These are phyloP conservation scores for Byssoonygena ceratinophila DNA, from an alignment of 2,329 filamentous ascomycete species.

Conservation along the genomic window DNA sequence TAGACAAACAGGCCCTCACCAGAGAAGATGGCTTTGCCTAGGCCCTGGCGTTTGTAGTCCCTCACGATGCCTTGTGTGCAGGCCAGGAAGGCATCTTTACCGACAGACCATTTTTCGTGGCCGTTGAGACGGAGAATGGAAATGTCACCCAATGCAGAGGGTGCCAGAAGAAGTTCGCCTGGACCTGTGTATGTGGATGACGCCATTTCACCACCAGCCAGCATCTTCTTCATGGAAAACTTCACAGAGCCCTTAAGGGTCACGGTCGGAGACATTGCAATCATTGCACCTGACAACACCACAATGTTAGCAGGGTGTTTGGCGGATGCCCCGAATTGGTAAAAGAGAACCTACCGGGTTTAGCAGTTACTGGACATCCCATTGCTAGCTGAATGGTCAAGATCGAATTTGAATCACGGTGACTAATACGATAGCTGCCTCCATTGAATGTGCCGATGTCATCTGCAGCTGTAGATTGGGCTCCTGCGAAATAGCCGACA, in stretches of 20 bases:
- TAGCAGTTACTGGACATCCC: slow-evolving; percentile 70
- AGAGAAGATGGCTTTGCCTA: slow-evolving; percentile 85
- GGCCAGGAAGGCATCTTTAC: slow-evolving; percentile 76
- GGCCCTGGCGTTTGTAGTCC: slow-evolving; percentile 73
- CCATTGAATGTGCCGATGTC: slow-evolving; percentile 97
- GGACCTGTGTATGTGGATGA: slow-evolving; percentile 77
- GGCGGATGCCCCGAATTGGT: neutral
- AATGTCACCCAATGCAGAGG: slow-evolving; percentile 71
- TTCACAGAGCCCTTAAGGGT: slow-evolving; percentile 73
- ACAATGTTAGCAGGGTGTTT: neutral
- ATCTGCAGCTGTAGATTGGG: slow-evolving; percentile 55
- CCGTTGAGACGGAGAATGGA: slow-evolving; percentile 65
- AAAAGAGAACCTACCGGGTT: slow-evolving; percentile 50
- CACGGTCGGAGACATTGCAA: slow-evolving; percentile 84
- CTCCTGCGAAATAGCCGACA: slow-evolving; percentile 53
- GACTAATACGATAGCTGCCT: slow-evolving; percentile 84
- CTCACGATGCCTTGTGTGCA: slow-evolving; percentile 78
- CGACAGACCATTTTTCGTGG: slow-evolving; percentile 62
- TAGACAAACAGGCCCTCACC: slow-evolving; percentile 89
- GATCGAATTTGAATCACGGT: slow-evolving; percentile 82
- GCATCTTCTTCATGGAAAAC: slow-evolving; percentile 84
- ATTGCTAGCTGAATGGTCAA: slow-evolving; percentile 81
- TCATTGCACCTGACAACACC: slow-evolving; percentile 58
- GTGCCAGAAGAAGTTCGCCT: slow-evolving; percentile 78
- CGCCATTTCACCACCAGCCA: slow-evolving; percentile 68